Conservation (phyloP, 2,329 filamentous ascomycete genomes). For the Clarireedia paspali region DNA sequence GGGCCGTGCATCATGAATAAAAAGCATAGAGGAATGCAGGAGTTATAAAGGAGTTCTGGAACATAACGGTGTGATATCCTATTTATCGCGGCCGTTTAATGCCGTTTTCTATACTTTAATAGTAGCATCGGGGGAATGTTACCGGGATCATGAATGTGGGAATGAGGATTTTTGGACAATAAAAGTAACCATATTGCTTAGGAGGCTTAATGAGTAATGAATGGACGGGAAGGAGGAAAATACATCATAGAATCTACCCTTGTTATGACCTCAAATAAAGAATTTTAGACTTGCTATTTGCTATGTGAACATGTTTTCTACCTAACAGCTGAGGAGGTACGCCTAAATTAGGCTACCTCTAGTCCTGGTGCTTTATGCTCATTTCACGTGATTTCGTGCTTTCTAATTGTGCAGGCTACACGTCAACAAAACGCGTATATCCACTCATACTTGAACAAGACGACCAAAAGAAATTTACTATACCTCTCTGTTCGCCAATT, state of each 20-base stretch:
- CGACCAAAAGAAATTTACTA: background rate
- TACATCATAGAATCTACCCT: too few species aligned
- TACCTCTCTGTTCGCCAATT: background rate
- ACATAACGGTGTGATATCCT: too few species aligned
- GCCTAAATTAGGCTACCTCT: background rate
- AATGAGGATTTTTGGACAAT: background rate
- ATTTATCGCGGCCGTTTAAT: too few species aligned
- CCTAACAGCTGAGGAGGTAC: too few species aligned
- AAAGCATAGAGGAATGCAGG: background rate
- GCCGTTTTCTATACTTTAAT: too few species aligned
- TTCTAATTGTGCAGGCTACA: slow-evolving; percentile 4
- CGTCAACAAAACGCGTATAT: slow-evolving; percentile 1
- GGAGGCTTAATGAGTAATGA: slow-evolving; percentile 4
- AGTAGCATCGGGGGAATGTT: too few species aligned
- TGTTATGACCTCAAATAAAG: background rate
- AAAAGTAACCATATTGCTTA: slow-evolving; percentile 1
- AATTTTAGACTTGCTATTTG: background rate
- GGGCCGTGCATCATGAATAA: background rate
- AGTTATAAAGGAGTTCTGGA: background rate
- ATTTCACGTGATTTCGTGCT: slow-evolving; percentile 6
- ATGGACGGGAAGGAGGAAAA: background rate
- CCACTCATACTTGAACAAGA: background rate
- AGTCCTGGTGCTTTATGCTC: background rate
- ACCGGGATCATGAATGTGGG: too few species aligned
- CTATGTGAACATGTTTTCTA: too few species aligned